Conservation (phyloP, 768 basidiomycete genomes). For the Coprinopsis sp. region DNA sequence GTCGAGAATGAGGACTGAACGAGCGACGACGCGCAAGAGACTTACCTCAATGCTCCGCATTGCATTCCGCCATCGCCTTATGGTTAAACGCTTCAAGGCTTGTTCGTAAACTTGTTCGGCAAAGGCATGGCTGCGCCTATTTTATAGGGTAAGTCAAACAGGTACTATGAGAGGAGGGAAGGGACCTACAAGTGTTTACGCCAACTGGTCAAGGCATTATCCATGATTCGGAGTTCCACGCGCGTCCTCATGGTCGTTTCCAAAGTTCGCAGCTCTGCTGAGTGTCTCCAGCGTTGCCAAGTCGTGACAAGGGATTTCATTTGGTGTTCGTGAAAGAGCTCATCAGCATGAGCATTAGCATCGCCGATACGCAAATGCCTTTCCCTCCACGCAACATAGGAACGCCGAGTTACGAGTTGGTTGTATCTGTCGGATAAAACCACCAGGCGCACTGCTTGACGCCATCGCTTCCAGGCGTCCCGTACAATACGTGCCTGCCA, state of each 20-base stretch:
- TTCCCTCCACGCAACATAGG: slow-evolving; percentile 51
- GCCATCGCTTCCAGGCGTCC: slow-evolving; percentile 67
- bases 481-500: slow-evolving; percentile 48
- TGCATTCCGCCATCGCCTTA: slow-evolving; percentile 10
- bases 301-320: slow-evolving; percentile 32
- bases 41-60: slow-evolving; percentile 18
- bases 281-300: slow-evolving; percentile 59
- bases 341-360: slow-evolving; percentile 48
- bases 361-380: slow-evolving; percentile 35
- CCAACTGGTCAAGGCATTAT: slow-evolving; percentile 51
- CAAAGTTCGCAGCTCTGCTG: slow-evolving; percentile 37
- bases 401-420: slow-evolving; percentile 37
- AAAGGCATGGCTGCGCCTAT: slow-evolving; percentile 7
- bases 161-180: not conserved
- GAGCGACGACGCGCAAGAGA: not conserved
- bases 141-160: not conserved
- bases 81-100: slow-evolving; percentile 3
- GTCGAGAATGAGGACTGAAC: not conserved
- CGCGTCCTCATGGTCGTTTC: slow-evolving; percentile 42
- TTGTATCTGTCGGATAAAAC: slow-evolving; percentile 49
- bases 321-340: slow-evolving; percentile 35
- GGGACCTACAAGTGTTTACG: slow-evolving; percentile 47
- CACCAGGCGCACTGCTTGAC: slow-evolving; percentile 47
- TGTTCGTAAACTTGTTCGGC: slow-evolving; percentile 9
- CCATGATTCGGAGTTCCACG: slow-evolving; percentile 45